Percentiles rank a stretch among this genome's conserved stretches.
Evolutionary conservation across 345 rosid species (phyloP).

Genomic region (Aegle marmelos): DNA sequence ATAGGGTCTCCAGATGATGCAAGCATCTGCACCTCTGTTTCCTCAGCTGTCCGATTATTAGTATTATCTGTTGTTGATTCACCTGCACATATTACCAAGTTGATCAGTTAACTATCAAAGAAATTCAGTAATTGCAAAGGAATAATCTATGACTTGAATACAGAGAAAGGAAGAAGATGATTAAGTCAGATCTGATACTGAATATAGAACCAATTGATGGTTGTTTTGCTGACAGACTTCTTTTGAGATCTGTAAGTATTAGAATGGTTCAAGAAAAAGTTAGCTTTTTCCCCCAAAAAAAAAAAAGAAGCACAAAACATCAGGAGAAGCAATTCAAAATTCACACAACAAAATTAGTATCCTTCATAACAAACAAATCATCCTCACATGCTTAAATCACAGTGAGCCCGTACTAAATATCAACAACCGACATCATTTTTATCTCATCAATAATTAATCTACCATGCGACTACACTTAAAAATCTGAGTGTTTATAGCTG

Average conservation of each 20-base stretch:
- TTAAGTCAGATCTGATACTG: slow-evolving; percentile 21
- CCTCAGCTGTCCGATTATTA: slow-evolving; percentile 38
- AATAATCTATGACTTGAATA: background rate
- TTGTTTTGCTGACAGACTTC: slow-evolving; percentile 33
- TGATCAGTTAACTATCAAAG: background rate
- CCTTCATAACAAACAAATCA: background rate
- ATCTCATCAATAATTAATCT: background rate
- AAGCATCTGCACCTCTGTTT: slow-evolving; percentile 57
- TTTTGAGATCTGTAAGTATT: slow-evolving; percentile 30
- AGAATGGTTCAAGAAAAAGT: slow-evolving; percentile 1
- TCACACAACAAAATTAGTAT: background rate
- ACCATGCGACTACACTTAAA: background rate
- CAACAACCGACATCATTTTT: background rate
- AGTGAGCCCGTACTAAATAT: background rate
- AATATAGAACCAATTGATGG: slow-evolving; percentile 31
- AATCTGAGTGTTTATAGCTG: background rate
- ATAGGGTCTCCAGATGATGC: slow-evolving; percentile 73
- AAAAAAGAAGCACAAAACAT: background rate
- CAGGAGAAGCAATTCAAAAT: background rate
- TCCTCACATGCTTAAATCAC: background rate
- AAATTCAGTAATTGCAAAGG: slow-evolving; percentile 3
- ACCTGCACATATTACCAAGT: slow-evolving; percentile 36
- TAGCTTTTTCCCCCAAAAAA: background rate
- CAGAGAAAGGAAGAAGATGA: background rate
- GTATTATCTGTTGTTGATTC: slow-evolving; percentile 41